Conservation (phyloP, 176 grass and related monocot genomes). For the Eleusine indica region DNA sequence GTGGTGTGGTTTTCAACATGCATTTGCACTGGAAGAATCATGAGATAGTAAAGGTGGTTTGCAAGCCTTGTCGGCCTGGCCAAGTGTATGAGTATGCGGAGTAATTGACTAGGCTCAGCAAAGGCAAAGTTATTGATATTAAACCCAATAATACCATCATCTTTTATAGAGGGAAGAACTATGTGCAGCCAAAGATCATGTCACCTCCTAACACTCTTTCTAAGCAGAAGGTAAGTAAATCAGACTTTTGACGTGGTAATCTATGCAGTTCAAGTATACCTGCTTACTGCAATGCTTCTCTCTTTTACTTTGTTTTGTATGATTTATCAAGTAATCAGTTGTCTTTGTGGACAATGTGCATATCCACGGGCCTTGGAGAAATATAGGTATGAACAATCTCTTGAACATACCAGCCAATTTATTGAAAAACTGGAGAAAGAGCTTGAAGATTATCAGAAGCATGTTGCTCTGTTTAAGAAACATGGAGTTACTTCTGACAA, state of each 20-base stretch:
- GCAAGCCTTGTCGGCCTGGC: conserved; percentile 65
- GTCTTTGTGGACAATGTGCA: neutral
- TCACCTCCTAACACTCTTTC: conserved; percentile 73
- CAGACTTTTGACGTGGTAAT: neutral
- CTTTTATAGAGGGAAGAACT: conserved; percentile 81
- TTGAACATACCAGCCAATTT: conserved; percentile 75
- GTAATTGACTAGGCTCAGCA: conserved; percentile 62
- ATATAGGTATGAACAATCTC: conserved; percentile 84
- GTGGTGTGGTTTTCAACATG: conserved; percentile 87
- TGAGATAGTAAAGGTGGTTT: conserved; percentile 71
- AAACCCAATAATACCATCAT: conserved; percentile 70
- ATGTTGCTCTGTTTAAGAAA: conserved; percentile 73
- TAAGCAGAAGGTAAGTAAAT: conserved; percentile 65
- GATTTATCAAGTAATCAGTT: neutral
- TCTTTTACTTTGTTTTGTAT: neutral
- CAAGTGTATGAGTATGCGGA: conserved; percentile 71
- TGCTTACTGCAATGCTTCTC: neutral
- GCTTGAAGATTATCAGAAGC: conserved; percentile 72
- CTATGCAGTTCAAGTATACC: neutral
- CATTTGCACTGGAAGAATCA: conserved; percentile 88
- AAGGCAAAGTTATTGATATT: conserved; percentile 67
- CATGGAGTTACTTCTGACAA: conserved; percentile 24
- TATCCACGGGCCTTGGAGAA: conserved; percentile 71
- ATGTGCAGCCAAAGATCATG: conserved; percentile 74
- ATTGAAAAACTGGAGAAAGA: conserved; percentile 72